Percentiles rank a stretch among this genome's conserved stretches.
Evolutionary conservation across 179 eudicot genomes (phyloP).

Genomic region (Corrigiola litoralis): DNA sequence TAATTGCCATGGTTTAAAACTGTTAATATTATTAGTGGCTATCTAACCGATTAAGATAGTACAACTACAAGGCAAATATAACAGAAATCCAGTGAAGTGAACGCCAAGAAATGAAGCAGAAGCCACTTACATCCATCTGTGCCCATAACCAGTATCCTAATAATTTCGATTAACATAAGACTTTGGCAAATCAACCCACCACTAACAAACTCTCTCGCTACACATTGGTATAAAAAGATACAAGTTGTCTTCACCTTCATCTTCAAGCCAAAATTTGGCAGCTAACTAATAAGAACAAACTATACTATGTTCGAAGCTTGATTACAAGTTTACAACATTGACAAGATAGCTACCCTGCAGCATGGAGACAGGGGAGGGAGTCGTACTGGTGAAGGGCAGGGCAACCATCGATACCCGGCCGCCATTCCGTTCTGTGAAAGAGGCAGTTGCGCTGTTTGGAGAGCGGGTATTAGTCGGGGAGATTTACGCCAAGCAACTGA

Average conservation of each 20-base stretch:
- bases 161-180: background rate
- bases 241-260: constrained; percentile 14
- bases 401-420: constrained; percentile 66
- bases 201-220: background rate
- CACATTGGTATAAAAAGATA: constrained; percentile 5
- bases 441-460: constrained; percentile 73
- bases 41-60: constrained; percentile 21
- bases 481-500: constrained; percentile 53
- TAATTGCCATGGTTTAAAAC: background rate
- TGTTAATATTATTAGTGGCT: background rate
- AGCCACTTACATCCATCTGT: constrained; percentile 19
- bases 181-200: constrained; percentile 10
- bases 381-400: constrained; percentile 48
- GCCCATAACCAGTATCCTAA: background rate
- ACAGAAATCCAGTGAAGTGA: constrained; percentile 64
- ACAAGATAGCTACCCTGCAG: too few species aligned
- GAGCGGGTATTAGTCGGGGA: constrained; percentile 69
- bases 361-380: constrained; percentile 20
- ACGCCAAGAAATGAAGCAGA: constrained; percentile 67
- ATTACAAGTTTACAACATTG: background rate
- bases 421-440: constrained; percentile 74
- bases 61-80: constrained; percentile 24
- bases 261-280: background rate
- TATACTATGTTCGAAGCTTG: background rate
- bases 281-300: background rate